phyloP scores from a whole-genome alignment of 164 flowering plant genomes.

The Annona cherimola region DNA sequence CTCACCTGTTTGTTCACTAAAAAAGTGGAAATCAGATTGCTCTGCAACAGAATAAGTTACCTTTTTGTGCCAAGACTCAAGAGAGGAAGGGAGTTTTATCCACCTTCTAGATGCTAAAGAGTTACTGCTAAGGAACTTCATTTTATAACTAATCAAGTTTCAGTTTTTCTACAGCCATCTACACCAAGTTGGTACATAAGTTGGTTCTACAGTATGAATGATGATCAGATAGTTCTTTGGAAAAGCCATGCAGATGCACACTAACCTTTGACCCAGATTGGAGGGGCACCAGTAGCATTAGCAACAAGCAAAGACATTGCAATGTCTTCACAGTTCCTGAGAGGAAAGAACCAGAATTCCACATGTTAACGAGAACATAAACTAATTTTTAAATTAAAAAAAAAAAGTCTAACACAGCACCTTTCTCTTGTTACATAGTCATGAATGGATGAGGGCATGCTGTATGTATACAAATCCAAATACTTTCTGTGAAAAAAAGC shows the following conservation, averaged over 20 bases:
- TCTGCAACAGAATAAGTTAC: no score
- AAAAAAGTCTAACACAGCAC: conserved; percentile 12
- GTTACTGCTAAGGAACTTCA: no score
- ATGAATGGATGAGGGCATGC: conserved; percentile 40
- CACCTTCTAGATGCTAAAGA: neutral
- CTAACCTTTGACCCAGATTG: conserved; percentile 40
- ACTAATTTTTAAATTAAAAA: neutral
- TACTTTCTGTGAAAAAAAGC: conserved; percentile 48
- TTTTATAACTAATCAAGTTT: neutral
- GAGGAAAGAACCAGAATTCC: neutral
- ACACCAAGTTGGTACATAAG: neutral
- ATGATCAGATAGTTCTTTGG: neutral
- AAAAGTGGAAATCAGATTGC: no score
- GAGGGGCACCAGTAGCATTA: conserved; percentile 37
- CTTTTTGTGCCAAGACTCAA: no score
- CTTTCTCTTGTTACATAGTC: conserved; percentile 45
- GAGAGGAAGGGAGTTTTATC: neutral
- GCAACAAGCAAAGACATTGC: conserved; percentile 44
- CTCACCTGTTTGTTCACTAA: no score
- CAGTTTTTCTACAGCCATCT: neutral
- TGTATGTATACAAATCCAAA: conserved; percentile 37
- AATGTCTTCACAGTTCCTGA: conserved; percentile 44
- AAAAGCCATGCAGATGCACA: neutral
- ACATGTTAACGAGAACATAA: neutral
- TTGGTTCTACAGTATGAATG: neutral